Base-by-base conservation (phyloP, 1,284 basidiomycete species). In the Rhodotorula sp. region DNA sequence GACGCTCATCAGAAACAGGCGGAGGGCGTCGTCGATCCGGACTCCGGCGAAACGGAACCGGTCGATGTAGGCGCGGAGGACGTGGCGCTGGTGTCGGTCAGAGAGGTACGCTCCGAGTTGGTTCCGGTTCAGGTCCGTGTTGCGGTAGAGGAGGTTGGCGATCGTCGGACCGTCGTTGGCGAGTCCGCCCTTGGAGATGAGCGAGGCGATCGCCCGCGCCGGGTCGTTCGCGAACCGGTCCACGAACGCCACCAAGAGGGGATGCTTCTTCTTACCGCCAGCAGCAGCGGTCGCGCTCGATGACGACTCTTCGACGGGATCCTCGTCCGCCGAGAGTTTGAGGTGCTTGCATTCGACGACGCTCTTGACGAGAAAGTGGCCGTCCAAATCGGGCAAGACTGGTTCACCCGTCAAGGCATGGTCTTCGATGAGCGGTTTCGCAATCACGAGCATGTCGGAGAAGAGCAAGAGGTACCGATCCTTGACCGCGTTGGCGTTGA, bases 381-480 rank as follows among this genome's bases (percentile, higher is more conserved):
- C 86, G 77, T 95, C 92, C 62, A 90, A 85, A 2, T 88, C 88
- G 15, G 88, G 86, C 72, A 87, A 88, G 70, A 71, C 63, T 12
- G 71, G 76, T 31, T 75, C 76, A 43, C 74, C 87, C 84, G 74
- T 89, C n/a, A 62, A 28, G 5, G 70, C 63, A 43, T 73, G 63
- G 19, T 74, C 70, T 19, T 64, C 76, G 55, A 83, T 79, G 57
- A 85, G 66, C 0, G 85, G 85, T 77, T 86, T 86, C 49, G 84
- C 83, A 72, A 99, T 88, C 79, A 99, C 87, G 58, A 99, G 85
- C 60, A 98, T 86, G 80, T 99, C 97, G 79, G 85, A 92, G 85
- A 99, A 99, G 31, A 99, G 85, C 83, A 98, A 95, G 19, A 99
- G 85, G 83, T 93, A 95, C 15, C 95, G 89, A 79, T 98, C 94